phyloP scores from a whole-genome alignment of 306 rosid species.

The Psophocarpus tetragonolobus region DNA sequence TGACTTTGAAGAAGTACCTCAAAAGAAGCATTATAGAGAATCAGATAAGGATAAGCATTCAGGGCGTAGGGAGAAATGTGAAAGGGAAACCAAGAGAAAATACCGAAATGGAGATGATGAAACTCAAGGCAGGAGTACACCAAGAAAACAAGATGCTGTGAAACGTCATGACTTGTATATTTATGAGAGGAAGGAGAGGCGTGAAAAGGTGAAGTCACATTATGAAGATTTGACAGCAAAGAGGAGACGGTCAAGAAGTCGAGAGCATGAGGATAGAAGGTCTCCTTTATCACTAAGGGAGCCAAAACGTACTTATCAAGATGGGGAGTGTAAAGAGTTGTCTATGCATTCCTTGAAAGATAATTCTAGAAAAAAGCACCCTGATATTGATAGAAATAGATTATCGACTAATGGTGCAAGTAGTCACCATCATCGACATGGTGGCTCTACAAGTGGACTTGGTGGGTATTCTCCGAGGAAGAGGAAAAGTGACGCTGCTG shows the following conservation, averaged over 20 bases:
- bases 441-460: conserved; percentile 65
- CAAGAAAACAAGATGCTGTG: conserved; percentile 54
- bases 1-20: conserved; percentile 45
- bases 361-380: conserved; percentile 54
- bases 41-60: conserved; percentile 49
- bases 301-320: conserved; percentile 40
- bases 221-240: conserved; percentile 57
- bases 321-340: conserved; percentile 46
- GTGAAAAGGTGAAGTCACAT: conserved; percentile 46
- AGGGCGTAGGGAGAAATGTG: conserved; percentile 51
- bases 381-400: conserved; percentile 58
- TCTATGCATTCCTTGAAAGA: conserved; percentile 48
- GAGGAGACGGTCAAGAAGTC: conserved; percentile 71
- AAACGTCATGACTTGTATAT: conserved; percentile 42
- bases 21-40: conserved; percentile 61
- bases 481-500: conserved; percentile 81
- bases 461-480: conserved; percentile 99
- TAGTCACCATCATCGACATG: conserved; percentile 61
- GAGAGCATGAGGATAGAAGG: conserved; percentile 54
- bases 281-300: conserved; percentile 58
- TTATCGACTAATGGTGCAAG: conserved; percentile 67
- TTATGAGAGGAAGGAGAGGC: conserved; percentile 53
- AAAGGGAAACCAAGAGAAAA: conserved; percentile 67
- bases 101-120: conserved; percentile 52
- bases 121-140: conserved; percentile 43